These are phyloP conservation scores for Leucocoprinus leucothites DNA, from an alignment of 768 basidiomycete species.

Conservation along the genomic window DNA sequence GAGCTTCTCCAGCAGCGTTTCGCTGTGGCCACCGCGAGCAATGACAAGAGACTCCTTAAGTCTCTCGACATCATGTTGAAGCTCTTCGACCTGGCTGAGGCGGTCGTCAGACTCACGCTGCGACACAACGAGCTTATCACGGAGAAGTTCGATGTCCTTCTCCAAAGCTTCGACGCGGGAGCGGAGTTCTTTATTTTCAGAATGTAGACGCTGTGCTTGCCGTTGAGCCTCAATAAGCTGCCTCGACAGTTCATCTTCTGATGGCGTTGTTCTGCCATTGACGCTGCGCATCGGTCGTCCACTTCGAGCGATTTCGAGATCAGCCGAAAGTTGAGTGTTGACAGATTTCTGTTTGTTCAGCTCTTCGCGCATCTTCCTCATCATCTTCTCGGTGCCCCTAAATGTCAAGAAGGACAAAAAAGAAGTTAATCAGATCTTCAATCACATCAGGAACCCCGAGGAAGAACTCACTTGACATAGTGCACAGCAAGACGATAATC, in stretches of 20 bases:
- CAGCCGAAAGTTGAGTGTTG: constrained; percentile 78
- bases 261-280: constrained; percentile 79
- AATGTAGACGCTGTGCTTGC: constrained; percentile 65
- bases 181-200: constrained; percentile 75
- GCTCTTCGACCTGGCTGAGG: constrained; percentile 69
- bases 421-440: constrained; percentile 14
- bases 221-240: constrained; percentile 80
- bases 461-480: constrained; percentile 82
- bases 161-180: constrained; percentile 71
- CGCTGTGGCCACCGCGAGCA: constrained; percentile 73
- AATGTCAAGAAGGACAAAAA: constrained; percentile 13
- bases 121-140: constrained; percentile 65
- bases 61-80: constrained; percentile 77
- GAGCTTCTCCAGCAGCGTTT: constrained; percentile 77
- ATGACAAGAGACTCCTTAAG: constrained; percentile 70
- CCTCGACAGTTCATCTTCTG: constrained; percentile 72
- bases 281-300: constrained; percentile 49
- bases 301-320: constrained; percentile 70
- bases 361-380: constrained; percentile 95
- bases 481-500: constrained; percentile 97
- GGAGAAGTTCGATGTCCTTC: constrained; percentile 68
- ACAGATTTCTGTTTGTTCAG: constrained; percentile 84
- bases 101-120: constrained; percentile 82
- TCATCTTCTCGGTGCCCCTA: constrained; percentile 97
- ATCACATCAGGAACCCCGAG: not conserved